These are phyloP conservation scores for Cephaloascus fragrans DNA, from an alignment of 805 yeast species.

Conservation along the genomic window DNA sequence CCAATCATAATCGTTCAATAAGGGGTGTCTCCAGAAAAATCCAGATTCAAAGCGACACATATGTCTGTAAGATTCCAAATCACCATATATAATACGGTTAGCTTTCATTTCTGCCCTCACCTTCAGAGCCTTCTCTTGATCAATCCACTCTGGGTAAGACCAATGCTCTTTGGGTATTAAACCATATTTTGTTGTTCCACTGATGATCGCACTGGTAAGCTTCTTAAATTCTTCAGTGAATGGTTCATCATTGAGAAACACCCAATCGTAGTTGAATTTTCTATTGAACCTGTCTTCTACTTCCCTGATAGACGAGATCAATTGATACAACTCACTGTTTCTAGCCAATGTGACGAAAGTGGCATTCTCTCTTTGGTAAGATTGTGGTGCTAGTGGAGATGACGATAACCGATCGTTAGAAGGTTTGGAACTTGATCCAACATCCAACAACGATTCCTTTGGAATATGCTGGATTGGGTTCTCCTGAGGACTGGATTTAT, in stretches of 20 bases:
- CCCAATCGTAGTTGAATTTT: constrained; percentile 82
- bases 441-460: background rate
- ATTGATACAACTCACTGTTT: constrained; percentile 50
- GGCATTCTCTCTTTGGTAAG: constrained; percentile 26
- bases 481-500: background rate
- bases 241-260: constrained; percentile 74
- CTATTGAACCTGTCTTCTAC: constrained; percentile 77
- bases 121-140: constrained; percentile 56
- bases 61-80: constrained; percentile 67
- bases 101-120: constrained; percentile 50
- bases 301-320: constrained; percentile 52
- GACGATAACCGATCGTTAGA: no score
- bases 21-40: constrained; percentile 65
- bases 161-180: constrained; percentile 70
- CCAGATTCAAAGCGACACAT: constrained; percentile 90
- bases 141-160: constrained; percentile 80
- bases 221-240: constrained; percentile 64
- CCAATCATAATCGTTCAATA: constrained; percentile 63
- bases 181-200: constrained; percentile 68
- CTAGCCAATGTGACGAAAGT: constrained; percentile 60
- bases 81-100: constrained; percentile 62
- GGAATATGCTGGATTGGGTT: background rate
- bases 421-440: background rate
- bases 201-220: constrained; percentile 39
- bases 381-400: constrained; percentile 6